Percentiles rank a stretch among this genome's conserved stretches.
These are phyloP conservation scores for Peronosclerospora sorghi DNA, from an alignment of 352 stramenopile genomes.

Conservation along the genomic window DNA sequence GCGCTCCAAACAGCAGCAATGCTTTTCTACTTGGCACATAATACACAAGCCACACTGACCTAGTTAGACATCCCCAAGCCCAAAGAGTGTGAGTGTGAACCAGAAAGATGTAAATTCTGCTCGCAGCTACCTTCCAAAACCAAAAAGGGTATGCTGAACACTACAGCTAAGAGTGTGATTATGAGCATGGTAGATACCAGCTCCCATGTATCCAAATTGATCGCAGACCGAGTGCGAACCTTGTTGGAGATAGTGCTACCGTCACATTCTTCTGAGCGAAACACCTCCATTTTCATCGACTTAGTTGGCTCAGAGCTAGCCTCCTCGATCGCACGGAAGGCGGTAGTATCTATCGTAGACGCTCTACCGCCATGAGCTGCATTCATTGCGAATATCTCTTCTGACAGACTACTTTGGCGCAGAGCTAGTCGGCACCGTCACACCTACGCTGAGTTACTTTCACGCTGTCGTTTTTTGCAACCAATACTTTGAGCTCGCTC, in stretches of 20 bases:
- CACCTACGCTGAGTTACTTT: not conserved
- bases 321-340: conserved; percentile 1
- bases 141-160: conserved; percentile 8
- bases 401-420: conserved; percentile 7
- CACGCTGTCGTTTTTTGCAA: not conserved
- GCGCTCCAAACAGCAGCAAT: conserved; percentile 5
- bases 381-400: conserved; percentile 7
- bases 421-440: conserved; percentile 6
- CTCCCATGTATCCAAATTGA: not conserved
- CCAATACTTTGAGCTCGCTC: not conserved
- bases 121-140: conserved; percentile 13
- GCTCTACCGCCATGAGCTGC: not conserved
- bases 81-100: conserved; percentile 13
- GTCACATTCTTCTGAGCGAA: conserved; percentile 4
- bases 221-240: conserved; percentile 1
- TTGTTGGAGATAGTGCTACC: conserved; percentile 7
- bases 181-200: not conserved
- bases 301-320: not conserved
- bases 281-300: conserved; percentile 8
- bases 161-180: conserved; percentile 8
- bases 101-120: conserved; percentile 15
- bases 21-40: conserved; percentile 1
- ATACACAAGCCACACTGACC: conserved; percentile 17
- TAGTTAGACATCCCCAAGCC: conserved; percentile 14
- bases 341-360: not conserved